phyloP scores from a whole-genome alignment of 805 yeast species.

The Zygosaccharomyces kombuchaensis region DNA sequence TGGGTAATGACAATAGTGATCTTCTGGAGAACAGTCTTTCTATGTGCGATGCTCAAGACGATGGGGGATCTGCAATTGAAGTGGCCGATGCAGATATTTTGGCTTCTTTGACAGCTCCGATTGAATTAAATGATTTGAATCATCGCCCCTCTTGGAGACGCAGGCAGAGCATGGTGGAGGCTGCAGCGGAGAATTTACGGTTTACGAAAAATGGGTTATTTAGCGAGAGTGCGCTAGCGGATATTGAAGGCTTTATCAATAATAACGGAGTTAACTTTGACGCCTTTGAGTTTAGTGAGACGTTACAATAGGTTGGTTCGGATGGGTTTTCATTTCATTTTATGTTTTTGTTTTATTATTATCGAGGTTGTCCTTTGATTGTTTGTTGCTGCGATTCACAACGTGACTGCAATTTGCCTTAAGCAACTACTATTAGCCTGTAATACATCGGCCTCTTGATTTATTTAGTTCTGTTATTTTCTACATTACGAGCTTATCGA shows the following conservation, averaged over 20 bases:
- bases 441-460: background rate
- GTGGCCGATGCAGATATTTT: conserved; percentile 31
- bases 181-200: conserved; percentile 69
- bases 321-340: background rate
- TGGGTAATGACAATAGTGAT: conserved; percentile 26
- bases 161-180: conserved; percentile 67
- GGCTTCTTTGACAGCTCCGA: conserved; percentile 35
- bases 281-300: conserved; percentile 27
- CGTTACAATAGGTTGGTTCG: conserved; percentile 20
- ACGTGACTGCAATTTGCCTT: background rate
- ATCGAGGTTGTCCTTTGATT: background rate
- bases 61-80: conserved; percentile 11
- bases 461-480: background rate
- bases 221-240: conserved; percentile 67
- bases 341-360: background rate
- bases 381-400: background rate
- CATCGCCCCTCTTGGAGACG: conserved; percentile 41
- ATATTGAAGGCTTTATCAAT: conserved; percentile 56
- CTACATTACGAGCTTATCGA: background rate
- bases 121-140: conserved; percentile 26
- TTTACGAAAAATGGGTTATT: conserved; percentile 73
- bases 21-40: conserved; percentile 17
- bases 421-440: background rate
- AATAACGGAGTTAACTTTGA: conserved; percentile 14
- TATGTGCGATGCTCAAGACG: conserved; percentile 8